Evolutionary conservation across 2,329 filamentous ascomycete species (phyloP).

Genomic region (Mariannaea elegans): DNA sequence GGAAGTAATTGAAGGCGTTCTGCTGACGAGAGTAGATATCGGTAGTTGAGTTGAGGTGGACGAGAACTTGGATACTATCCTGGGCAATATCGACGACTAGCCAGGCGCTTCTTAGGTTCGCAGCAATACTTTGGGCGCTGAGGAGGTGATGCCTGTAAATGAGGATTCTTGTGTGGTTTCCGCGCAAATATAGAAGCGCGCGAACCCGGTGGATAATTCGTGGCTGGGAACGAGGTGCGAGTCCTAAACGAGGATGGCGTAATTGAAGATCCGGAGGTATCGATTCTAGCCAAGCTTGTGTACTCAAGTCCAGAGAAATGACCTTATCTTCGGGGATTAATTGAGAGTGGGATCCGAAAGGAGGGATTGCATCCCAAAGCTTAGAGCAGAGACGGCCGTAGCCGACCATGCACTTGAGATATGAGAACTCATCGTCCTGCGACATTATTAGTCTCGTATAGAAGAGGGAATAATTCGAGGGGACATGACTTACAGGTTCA

Average conservation of each 20-base stretch:
- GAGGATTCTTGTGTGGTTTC: slow-evolving; percentile 55
- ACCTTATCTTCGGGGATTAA: slow-evolving; percentile 50
- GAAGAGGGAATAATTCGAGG: background rate
- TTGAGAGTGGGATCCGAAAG: slow-evolving; percentile 46
- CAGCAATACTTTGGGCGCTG: slow-evolving; percentile 47
- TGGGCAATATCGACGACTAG: slow-evolving; percentile 48
- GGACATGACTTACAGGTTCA: slow-evolving; percentile 45
- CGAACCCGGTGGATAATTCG: slow-evolving; percentile 52
- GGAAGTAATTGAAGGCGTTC: slow-evolving; percentile 42
- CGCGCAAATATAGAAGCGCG: slow-evolving; percentile 54
- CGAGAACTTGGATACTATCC: slow-evolving; percentile 40
- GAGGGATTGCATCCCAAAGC: slow-evolving; percentile 55
- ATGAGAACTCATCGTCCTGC: slow-evolving; percentile 47
- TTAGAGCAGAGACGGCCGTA: slow-evolving; percentile 57
- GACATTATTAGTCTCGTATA: background rate
- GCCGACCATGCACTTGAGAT: slow-evolving; percentile 57
- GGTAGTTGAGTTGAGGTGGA: slow-evolving; percentile 39
- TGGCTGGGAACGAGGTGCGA: slow-evolving; percentile 42
- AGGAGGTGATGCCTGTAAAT: slow-evolving; percentile 55
- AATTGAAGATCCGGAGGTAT: slow-evolving; percentile 53
- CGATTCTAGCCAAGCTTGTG: slow-evolving; percentile 55
- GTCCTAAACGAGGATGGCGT: slow-evolving; percentile 48
- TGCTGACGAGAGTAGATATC: slow-evolving; percentile 43
- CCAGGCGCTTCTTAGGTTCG: slow-evolving; percentile 47
- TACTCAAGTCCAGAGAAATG: slow-evolving; percentile 51